A percentile compares a stretch with the other conserved stretches of the same genome.
Conservation (phyloP, 352 stramenopile species). For the Phytophthora podocarpi region DNA sequence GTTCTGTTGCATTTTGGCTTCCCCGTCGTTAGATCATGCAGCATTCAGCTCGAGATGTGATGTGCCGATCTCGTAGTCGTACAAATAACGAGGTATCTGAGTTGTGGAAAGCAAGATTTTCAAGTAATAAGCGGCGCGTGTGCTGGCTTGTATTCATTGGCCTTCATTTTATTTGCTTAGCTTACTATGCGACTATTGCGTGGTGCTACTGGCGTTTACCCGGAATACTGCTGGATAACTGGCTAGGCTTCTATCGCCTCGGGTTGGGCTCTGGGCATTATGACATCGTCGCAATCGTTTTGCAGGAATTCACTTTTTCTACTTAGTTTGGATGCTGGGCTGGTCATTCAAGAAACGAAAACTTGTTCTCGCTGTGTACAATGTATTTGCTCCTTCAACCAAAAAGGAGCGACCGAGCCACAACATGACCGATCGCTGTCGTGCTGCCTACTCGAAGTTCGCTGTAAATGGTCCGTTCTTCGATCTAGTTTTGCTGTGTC, state of each 20-base stretch:
- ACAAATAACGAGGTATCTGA: no score
- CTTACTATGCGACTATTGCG: slow-evolving; percentile 2
- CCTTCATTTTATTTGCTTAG: slow-evolving; percentile 1
- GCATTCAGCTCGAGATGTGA: no score
- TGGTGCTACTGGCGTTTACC: slow-evolving; percentile 2
- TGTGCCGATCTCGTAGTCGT: no score
- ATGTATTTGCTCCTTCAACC: not conserved
- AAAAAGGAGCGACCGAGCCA: not conserved
- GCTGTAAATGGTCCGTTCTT: slow-evolving; percentile 22
- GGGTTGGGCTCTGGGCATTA: not conserved
- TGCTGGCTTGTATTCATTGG: slow-evolving; percentile 3
- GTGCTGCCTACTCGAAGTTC: not conserved
- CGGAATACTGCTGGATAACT: slow-evolving; percentile 5
- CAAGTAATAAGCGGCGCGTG: no score
- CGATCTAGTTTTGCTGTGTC: slow-evolving; percentile 19
- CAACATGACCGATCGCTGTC: not conserved
- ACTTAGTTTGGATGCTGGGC: slow-evolving; percentile 25
- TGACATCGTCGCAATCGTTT: slow-evolving; percentile 1
- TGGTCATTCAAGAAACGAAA: slow-evolving; percentile 29
- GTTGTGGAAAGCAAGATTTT: no score
- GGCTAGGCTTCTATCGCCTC: slow-evolving; percentile 7
- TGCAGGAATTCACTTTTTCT: slow-evolving; percentile 14
- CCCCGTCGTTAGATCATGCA: no score
- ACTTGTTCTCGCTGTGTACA: slow-evolving; percentile 12
- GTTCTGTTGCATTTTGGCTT: no score